Conservation (phyloP, 2,329 filamentous ascomycete species). For the Epichloe hybrida region DNA sequence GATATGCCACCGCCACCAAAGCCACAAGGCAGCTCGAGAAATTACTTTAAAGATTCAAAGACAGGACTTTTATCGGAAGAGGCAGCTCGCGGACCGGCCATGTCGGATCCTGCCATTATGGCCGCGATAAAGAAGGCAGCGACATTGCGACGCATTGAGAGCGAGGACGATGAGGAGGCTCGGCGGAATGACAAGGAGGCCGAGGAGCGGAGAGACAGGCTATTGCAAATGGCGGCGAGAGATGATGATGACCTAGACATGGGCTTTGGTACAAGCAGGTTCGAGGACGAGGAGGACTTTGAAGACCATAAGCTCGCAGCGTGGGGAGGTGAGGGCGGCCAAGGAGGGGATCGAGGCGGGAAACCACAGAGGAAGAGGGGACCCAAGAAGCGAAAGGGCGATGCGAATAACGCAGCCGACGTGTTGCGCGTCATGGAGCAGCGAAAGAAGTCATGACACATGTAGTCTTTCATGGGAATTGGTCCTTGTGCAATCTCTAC, state of each 20-base stretch:
- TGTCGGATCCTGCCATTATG: slow-evolving; percentile 64
- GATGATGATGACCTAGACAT: slow-evolving; percentile 89
- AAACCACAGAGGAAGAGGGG: slow-evolving; percentile 53
- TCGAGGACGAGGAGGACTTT: slow-evolving; percentile 77
- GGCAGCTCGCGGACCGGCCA: slow-evolving; percentile 33
- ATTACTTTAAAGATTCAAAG: slow-evolving; percentile 51
- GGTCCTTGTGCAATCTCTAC: no score
- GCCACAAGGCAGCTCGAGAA: slow-evolving; percentile 29
- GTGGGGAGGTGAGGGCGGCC: slow-evolving; percentile 42
- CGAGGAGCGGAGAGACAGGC: slow-evolving; percentile 56
- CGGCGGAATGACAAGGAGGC: slow-evolving; percentile 36
- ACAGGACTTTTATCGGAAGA: slow-evolving; percentile 40
- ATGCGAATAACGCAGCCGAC: slow-evolving; percentile 65
- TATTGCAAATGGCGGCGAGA: slow-evolving; percentile 60
- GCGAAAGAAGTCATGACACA: slow-evolving; percentile 24
- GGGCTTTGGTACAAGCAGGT: slow-evolving; percentile 79
- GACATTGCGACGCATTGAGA: slow-evolving; percentile 38
- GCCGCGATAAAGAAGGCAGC: slow-evolving; percentile 80
- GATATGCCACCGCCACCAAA: slow-evolving; percentile 35
- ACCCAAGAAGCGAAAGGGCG: slow-evolving; percentile 62
- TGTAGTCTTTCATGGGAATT: no score
- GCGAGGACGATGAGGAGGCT: slow-evolving; percentile 23
- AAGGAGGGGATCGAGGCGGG: slow-evolving; percentile 28
- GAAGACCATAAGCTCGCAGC: slow-evolving; percentile 55
- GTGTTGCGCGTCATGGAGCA: slow-evolving; percentile 67